Base-by-base conservation (phyloP, 345 rosid genomes). In the Arabis hirsuta region DNA sequence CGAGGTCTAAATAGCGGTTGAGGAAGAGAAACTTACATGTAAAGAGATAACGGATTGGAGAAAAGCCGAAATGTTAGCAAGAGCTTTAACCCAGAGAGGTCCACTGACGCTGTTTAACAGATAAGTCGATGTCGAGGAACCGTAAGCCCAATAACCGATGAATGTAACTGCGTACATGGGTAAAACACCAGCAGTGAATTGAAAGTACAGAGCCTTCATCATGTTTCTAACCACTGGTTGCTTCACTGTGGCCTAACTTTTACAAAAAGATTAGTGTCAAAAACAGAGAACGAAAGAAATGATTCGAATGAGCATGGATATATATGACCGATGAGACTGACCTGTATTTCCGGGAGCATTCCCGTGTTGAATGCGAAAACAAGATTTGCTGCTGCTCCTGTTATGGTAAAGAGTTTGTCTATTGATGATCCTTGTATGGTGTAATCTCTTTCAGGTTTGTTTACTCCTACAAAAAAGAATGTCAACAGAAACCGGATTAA, bases 91-190 rank as follows among this genome's bases (percentile, higher is more conserved):
- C 98, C 96, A 91, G 44, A 80, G 73, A 4, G 97, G 96, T 63
- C 99, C 99, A 26, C 7, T 80, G 55, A 83, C 87, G 4, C 81
- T 90, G 66, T 81, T 87, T 55, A 95, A 88, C 76, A 95, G 76
- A 79, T 95, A 91, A 9, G 90, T 62, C 0, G 92, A 59, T 11
- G 98, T 84, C 0, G 89, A 79, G 43, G 90, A 69, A 12, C 99
- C 99, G 22, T 95, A 95, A 2, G 99, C 99, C 99, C 99, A 95
- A 51, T 95, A 95, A 24, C 99, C 99, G 0, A 85, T 69, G 51
- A 88, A 88, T 5, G 92, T 65, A 69, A 91, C 89, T 0, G 87
- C 86, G 57, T 77, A 90, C 89, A 95, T 65, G 0, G 98, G 98
- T 39, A 91, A 42, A 67, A 82, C 79, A 56, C 99, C 99, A 0